Percentiles rank a stretch among this genome's conserved stretches.
Evolutionary conservation across 2,329 filamentous ascomycete species (phyloP).

Genomic region (Albifimbria verrucaria): DNA sequence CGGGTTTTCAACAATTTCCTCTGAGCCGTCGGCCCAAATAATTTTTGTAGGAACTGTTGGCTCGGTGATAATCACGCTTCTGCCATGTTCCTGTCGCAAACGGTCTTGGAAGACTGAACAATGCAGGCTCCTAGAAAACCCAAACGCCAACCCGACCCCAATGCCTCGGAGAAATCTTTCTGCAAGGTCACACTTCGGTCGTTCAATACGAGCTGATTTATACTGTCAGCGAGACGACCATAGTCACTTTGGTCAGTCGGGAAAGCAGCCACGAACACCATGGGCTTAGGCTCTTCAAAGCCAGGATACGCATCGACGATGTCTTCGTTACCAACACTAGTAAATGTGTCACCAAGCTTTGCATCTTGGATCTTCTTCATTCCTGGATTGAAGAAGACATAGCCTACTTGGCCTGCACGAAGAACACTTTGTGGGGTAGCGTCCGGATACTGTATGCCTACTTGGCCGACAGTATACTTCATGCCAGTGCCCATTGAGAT

Average conservation of each 20-base stretch:
- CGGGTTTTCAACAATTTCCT: slow-evolving; percentile 79
- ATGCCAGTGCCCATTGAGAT: slow-evolving; percentile 82
- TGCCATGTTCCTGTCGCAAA: slow-evolving; percentile 87
- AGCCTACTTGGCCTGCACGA: slow-evolving; percentile 91
- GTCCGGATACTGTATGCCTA: slow-evolving; percentile 92
- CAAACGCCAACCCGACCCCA: slow-evolving; percentile 90
- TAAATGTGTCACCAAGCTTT: slow-evolving; percentile 94
- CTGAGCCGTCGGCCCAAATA: slow-evolving; percentile 71
- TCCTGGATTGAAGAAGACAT: slow-evolving; percentile 94
- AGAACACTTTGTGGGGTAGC: slow-evolving; percentile 77
- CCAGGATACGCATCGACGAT: slow-evolving; percentile 79
- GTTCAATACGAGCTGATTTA: slow-evolving; percentile 89
- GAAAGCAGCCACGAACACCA: slow-evolving; percentile 98
- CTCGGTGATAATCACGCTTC: slow-evolving; percentile 93
- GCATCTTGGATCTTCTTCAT: slow-evolving; percentile 98
- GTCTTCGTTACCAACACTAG: slow-evolving; percentile 72
- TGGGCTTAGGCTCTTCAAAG: slow-evolving; percentile 95
- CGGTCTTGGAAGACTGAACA: slow-evolving; percentile 99
- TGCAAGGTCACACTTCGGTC: slow-evolving; percentile 91
- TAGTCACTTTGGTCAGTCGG: slow-evolving; percentile 90
- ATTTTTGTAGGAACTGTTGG: slow-evolving; percentile 92
- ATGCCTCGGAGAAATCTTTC: slow-evolving; percentile 90
- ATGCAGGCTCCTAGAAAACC: slow-evolving; percentile 94
- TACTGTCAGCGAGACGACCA: slow-evolving; percentile 84
- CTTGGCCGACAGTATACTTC: slow-evolving; percentile 91